phyloP scores from a whole-genome alignment of 1,284 basidiomycete genomes.

The Cystobasidium slooffiae region DNA sequence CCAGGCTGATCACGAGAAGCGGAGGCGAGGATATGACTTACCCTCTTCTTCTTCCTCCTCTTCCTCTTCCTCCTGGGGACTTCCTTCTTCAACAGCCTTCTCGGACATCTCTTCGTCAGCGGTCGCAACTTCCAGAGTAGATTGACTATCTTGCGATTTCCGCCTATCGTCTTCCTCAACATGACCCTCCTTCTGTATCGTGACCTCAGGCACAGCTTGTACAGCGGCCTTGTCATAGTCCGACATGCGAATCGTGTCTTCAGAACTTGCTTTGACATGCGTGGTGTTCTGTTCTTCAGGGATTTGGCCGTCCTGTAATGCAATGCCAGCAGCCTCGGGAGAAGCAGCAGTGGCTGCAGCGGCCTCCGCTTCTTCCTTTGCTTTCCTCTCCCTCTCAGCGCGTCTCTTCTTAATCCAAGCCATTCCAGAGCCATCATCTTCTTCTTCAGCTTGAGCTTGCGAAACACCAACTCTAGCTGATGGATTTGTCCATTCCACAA shows the following conservation, averaged over 20 bases:
- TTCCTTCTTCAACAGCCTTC: too few species aligned
- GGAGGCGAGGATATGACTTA: too few species aligned
- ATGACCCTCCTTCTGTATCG: too few species aligned
- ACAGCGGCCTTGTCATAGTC: too few species aligned
- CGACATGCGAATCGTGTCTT: not conserved
- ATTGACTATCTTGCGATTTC: too few species aligned
- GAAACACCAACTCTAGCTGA: slow-evolving; percentile 10
- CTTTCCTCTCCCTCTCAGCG: slow-evolving; percentile 46
- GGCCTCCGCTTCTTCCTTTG: slow-evolving; percentile 39
- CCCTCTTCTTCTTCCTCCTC: not conserved
- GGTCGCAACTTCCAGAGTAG: too few species aligned
- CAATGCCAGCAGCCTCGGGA: not conserved
- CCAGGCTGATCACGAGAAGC: too few species aligned
- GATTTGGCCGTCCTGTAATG: not conserved
- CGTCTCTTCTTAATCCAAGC: slow-evolving; percentile 51
- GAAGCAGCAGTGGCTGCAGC: not conserved
- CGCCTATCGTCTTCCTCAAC: too few species aligned
- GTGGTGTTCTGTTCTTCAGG: not conserved
- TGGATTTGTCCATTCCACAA: slow-evolving; percentile 40
- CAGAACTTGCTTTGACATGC: not conserved
- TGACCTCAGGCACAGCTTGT: too few species aligned
- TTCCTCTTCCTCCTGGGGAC: not conserved
- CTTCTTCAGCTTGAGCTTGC: slow-evolving; percentile 39
- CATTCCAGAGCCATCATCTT: slow-evolving; percentile 52
- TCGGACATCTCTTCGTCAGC: too few species aligned